These are phyloP conservation scores for Aspergillus candidus DNA, from an alignment of 2,329 filamentous ascomycete genomes.

Conservation along the genomic window DNA sequence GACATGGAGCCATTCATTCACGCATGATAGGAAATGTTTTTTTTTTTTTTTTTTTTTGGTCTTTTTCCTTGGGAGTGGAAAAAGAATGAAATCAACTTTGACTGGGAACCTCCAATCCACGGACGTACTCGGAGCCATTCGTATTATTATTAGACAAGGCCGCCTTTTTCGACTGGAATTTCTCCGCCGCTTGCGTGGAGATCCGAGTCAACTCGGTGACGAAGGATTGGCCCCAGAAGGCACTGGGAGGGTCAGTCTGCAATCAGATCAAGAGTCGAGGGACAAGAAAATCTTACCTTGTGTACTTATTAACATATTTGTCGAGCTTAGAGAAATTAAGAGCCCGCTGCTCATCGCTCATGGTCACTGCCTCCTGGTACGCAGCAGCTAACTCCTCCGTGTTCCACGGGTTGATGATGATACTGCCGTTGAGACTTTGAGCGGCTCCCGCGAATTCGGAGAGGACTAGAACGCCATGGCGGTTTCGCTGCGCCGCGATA, in stretches of 20 bases:
- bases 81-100: neutral
- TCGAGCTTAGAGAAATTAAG: constrained; percentile 87
- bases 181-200: constrained; percentile 38
- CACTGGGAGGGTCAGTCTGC: constrained; percentile 44
- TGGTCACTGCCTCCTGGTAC: constrained; percentile 93
- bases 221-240: constrained; percentile 94
- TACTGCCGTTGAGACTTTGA: constrained; percentile 84
- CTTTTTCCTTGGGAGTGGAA: neutral
- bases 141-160: constrained; percentile 7
- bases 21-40: neutral
- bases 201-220: constrained; percentile 70
- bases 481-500: constrained; percentile 84
- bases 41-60: neutral
- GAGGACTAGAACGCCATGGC: constrained; percentile 88
- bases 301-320: constrained; percentile 96
- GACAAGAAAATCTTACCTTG: constrained; percentile 49
- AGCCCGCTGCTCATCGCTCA: constrained; percentile 81
- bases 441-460: constrained; percentile 96
- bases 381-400: constrained; percentile 90
- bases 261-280: neutral
- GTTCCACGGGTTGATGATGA: constrained; percentile 98
- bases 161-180: constrained; percentile 30
- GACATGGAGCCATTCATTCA: constrained; percentile 12
- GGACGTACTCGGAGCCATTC: constrained; percentile 11
- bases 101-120: constrained; percentile 11